Conservation (phyloP, 306 rosid species). For the Ziziphus jujuba region DNA sequence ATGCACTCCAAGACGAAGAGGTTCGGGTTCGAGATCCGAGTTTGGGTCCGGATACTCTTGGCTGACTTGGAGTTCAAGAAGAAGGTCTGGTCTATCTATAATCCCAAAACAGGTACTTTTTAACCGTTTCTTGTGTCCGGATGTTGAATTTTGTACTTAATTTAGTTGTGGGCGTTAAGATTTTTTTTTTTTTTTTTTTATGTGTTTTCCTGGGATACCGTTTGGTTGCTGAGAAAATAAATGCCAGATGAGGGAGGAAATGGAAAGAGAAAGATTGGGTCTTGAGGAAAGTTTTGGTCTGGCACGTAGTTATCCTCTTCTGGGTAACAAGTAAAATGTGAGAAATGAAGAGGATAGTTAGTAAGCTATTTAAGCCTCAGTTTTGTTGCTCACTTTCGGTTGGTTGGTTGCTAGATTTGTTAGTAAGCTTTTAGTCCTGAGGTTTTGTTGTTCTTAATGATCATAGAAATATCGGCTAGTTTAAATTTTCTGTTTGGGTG, state of each 20-base stretch:
- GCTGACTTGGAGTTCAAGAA: slow-evolving; percentile 74
- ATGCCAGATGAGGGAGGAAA: not conserved
- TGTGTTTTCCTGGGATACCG: not conserved
- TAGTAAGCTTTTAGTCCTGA: too few species aligned
- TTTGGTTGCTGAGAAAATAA: slow-evolving; percentile 6
- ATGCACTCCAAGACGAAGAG: slow-evolving; percentile 55
- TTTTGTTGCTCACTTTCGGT: too few species aligned
- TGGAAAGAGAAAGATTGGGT: not conserved
- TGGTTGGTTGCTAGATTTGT: too few species aligned
- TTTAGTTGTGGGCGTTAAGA: not conserved
- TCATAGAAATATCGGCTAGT: too few species aligned
- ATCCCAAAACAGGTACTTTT: slow-evolving; percentile 71
- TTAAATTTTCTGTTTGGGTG: too few species aligned
- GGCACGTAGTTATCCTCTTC: too few species aligned
- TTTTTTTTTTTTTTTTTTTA: too few species aligned
- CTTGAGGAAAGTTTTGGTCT: not conserved
- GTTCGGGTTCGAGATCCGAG: slow-evolving; percentile 72
- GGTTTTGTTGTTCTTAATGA: too few species aligned
- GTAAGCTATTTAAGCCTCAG: too few species aligned
- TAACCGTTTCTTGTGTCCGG: too few species aligned
- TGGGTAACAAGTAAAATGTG: too few species aligned
- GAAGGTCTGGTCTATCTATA: slow-evolving; percentile 73
- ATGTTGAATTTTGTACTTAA: not conserved
- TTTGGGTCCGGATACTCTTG: slow-evolving; percentile 79
- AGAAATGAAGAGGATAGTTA: too few species aligned